Percentiles rank a stretch among this genome's conserved stretches.
phyloP scores from a whole-genome alignment of 352 stramenopile species.

The Aphanomyces cochlioides region DNA sequence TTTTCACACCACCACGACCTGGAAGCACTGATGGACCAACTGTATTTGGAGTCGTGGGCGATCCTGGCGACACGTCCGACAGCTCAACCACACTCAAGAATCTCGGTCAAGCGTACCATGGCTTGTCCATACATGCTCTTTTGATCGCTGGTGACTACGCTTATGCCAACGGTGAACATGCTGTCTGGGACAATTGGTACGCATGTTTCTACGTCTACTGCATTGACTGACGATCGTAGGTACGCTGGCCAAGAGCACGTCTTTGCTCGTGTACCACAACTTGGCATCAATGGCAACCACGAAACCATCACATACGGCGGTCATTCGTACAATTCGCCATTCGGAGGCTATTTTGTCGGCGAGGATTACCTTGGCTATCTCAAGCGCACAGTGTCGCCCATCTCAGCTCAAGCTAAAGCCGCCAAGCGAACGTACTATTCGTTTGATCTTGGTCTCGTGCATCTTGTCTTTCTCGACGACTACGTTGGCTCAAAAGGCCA shows the following conservation, averaged over 20 bases:
- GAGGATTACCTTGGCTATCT: slow-evolving; percentile 51
- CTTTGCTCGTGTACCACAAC: slow-evolving; percentile 43
- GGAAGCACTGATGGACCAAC: slow-evolving; percentile 41
- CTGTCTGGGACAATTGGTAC: slow-evolving; percentile 71
- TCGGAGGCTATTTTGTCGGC: slow-evolving; percentile 39
- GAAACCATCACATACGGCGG: slow-evolving; percentile 46
- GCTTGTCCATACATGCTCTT: slow-evolving; percentile 43
- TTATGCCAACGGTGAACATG: slow-evolving; percentile 63
- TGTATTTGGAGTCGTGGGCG: slow-evolving; percentile 45
- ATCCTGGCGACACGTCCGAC: slow-evolving; percentile 26
- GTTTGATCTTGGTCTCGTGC: slow-evolving; percentile 53
- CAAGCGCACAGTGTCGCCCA: slow-evolving; percentile 50
- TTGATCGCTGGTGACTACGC: slow-evolving; percentile 59
- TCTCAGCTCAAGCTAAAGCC: slow-evolving; percentile 43
- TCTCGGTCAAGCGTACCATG: slow-evolving; percentile 41
- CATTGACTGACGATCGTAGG: neutral
- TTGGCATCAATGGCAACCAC: slow-evolving; percentile 65
- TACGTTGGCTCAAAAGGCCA: slow-evolving; percentile 45
- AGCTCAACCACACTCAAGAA: slow-evolving; percentile 34
- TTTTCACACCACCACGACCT: slow-evolving; percentile 38
- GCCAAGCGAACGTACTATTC: slow-evolving; percentile 49
- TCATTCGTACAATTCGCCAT: neutral
- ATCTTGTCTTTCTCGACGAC: slow-evolving; percentile 57
- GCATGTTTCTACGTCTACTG: neutral
- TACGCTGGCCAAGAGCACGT: slow-evolving; percentile 45